Conservation (phyloP, 2,329 filamentous ascomycete genomes). For the Periconia macrospinosa region DNA sequence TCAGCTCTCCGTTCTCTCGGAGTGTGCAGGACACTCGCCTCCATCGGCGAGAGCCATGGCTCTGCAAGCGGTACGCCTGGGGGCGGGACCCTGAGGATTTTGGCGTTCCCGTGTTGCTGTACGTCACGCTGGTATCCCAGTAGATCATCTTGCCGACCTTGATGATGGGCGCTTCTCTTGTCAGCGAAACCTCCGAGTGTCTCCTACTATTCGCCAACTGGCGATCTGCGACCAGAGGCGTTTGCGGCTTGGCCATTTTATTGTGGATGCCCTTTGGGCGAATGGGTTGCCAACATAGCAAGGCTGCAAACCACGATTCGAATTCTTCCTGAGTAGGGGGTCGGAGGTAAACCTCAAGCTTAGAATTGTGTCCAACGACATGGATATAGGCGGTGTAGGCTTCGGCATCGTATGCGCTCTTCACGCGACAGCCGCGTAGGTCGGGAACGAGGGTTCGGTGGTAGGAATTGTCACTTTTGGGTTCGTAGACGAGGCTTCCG, state of each 20-base stretch:
- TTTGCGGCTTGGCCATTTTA: constrained; percentile 56
- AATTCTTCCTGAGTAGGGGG: constrained; percentile 67
- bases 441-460: constrained; percentile 71
- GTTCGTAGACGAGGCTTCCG: constrained; percentile 74
- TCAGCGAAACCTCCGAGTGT: constrained; percentile 53
- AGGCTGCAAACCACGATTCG: constrained; percentile 77
- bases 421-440: constrained; percentile 72
- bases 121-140: constrained; percentile 66
- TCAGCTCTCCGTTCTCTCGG: constrained; percentile 92
- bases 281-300: constrained; percentile 80
- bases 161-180: constrained; percentile 81
- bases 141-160: constrained; percentile 74
- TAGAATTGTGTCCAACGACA: constrained; percentile 56
- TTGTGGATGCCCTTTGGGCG: constrained; percentile 60
- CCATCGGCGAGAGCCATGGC: constrained; percentile 69
- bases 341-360: constrained; percentile 65
- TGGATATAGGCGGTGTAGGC: constrained; percentile 54
- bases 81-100: constrained; percentile 45
- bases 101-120: constrained; percentile 49
- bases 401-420: constrained; percentile 52
- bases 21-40: constrained; percentile 87
- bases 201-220: constrained; percentile 47
- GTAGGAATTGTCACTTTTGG: constrained; percentile 66
- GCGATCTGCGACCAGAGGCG: constrained; percentile 40
- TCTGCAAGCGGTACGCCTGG: constrained; percentile 59